phyloP scores from a whole-genome alignment of 2,329 filamentous ascomycete genomes.

The Xenosphaeropsis pyriputrescens region DNA sequence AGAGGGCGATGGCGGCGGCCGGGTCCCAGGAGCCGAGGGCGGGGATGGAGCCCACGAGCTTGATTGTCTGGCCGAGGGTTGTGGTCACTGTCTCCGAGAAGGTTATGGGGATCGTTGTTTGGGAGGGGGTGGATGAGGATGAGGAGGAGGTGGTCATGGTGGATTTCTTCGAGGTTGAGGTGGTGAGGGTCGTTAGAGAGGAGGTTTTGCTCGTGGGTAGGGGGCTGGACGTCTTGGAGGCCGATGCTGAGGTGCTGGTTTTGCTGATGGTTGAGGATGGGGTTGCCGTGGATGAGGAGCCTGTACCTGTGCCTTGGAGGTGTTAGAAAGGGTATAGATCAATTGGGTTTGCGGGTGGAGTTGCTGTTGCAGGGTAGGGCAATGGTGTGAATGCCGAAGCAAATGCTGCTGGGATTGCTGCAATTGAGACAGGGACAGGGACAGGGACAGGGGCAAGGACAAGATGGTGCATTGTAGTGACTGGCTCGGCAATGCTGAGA shows the following conservation, averaged over 20 bases:
- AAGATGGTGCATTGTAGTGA: no score
- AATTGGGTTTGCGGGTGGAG: not conserved
- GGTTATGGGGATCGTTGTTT: constrained; percentile 39
- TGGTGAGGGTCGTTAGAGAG: constrained; percentile 2
- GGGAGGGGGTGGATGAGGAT: constrained; percentile 23
- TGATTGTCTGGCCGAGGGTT: constrained; percentile 46
- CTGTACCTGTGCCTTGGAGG: not conserved
- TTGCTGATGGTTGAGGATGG: not conserved
- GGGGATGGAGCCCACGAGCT: constrained; percentile 42
- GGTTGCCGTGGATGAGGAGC: not conserved
- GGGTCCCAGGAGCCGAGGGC: constrained; percentile 50
- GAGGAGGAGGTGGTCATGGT: constrained; percentile 9
- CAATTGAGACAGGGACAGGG: no score
- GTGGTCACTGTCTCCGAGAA: constrained; percentile 47
- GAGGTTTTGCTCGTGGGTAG: no score
- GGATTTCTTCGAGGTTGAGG: constrained; percentile 6
- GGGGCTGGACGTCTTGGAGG: not conserved
- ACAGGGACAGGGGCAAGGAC: no score
- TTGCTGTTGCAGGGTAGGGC: no score
- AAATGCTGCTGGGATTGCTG: no score
- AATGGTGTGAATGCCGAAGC: no score
- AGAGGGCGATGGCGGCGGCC: constrained; percentile 35
- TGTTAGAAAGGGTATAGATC: constrained; percentile 10
- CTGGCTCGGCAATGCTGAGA: no score
- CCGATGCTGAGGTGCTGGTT: no score